Evolutionary conservation across 2,329 filamentous ascomycete genomes (phyloP), one percentile per base, ranked within the genome.

Genomic region (Cercospora sp.): DNA sequence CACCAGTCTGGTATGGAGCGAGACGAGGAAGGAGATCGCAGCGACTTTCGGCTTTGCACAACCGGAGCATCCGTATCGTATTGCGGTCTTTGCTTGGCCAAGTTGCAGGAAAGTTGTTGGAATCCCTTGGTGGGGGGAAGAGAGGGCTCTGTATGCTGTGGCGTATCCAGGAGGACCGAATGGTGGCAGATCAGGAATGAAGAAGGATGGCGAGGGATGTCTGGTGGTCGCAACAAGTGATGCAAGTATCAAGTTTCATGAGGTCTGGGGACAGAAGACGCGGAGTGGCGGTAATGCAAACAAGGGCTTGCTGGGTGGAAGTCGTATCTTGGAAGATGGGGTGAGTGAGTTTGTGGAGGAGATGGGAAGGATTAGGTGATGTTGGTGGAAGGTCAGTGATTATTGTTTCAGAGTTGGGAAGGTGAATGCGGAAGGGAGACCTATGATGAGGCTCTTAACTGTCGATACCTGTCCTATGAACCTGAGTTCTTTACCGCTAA

Each of bases 21-120:
- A 70, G 45, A 67, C 63, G 42, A 87, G 91, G 10, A 89, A 91
- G 42, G 95, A 98, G 78, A 95, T 99, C 71, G 92, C 88, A 0
- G 95, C 93, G 1, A 97, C 94, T 0, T 97, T 99, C 80, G 94
- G 95, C 4, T 98, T 96, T 76, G 89, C 94, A 3, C 90, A 97
- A 73, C 93, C 94, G 0, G 92, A 97, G 51, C 95, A 99, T 76
- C 88, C 91, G 0, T 92, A 91, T 74, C 89, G 95, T 20, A 92
- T 99, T 71, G 95, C 93, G 1, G 90, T 98, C 8, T 99, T 97
- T 80, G 90, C 91, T 57, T 98, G 95, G 95, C 95, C 95, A 0
- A 90, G 91, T 65, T 98, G 95, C 79, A 88, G 88, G 71, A 92
- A 95, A 77, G 87, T 97, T 1, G 91, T 92, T 10, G 90, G 91